Conservation (phyloP, 2,329 filamentous ascomycete species). For the Cytospora piceicola region DNA sequence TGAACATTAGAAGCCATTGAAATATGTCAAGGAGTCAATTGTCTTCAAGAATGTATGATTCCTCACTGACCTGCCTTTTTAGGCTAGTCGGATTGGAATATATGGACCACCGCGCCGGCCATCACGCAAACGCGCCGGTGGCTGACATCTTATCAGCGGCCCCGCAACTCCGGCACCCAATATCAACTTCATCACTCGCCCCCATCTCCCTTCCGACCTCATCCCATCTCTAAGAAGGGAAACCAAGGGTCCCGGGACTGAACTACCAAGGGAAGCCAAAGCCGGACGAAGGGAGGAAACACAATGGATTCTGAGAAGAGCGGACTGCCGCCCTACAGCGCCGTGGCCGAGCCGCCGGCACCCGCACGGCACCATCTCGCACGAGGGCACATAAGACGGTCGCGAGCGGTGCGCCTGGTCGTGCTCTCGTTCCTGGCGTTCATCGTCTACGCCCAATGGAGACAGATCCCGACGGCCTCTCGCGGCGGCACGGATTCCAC, state of each 20-base stretch:
- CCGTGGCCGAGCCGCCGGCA: constrained; percentile 38
- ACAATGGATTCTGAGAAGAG: constrained; percentile 43
- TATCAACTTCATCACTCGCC: neutral
- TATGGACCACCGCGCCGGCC: neutral
- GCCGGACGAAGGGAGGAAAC: constrained; percentile 2
- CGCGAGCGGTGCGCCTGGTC: constrained; percentile 48
- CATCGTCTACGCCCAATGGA: constrained; percentile 51
- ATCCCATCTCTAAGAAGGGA: neutral
- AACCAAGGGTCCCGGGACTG: neutral
- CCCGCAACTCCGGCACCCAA: neutral
- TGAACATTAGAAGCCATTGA: too few relatives aligned
- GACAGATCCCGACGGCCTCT: constrained; percentile 38
- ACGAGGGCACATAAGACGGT: constrained; percentile 45
- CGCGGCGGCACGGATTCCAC: neutral
- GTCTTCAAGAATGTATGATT: neutral
- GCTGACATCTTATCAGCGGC: neutral
- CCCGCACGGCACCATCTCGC: constrained; percentile 30
- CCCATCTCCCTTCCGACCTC: neutral
- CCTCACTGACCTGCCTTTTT: neutral
- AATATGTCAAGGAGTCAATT: neutral
- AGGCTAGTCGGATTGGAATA: neutral
- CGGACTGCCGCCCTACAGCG: constrained; percentile 51
- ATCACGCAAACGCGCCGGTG: neutral
- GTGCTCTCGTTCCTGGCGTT: constrained; percentile 54
- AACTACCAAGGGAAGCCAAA: neutral